Evolutionary conservation across 2,329 filamentous ascomycete species (phyloP), one percentile per base, ranked within the genome.

Genomic region (Cladophialophora exuberans): DNA sequence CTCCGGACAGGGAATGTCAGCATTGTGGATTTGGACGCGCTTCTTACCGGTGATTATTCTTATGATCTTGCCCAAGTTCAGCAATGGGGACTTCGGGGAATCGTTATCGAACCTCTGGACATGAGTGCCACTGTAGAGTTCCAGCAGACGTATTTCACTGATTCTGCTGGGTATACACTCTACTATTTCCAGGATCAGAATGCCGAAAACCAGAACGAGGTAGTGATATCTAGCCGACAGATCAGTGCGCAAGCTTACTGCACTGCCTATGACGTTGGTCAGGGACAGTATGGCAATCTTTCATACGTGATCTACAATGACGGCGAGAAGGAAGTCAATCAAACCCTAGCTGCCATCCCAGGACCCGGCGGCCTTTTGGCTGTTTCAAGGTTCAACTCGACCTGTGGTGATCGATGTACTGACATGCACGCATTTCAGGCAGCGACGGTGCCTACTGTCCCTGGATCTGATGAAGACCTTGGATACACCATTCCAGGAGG

Each of bases 151-250:
- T 62, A 54, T 17, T 58, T 28, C 46, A 51, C 48, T 5, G 36
- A 28, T 23, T 46, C 11, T 28, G 44, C 48, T 13, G 57, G 54
- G 4, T 43, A 47, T 31, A 59, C 60, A 3, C n/a, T 49, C 2
- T 60, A 60, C 28, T 60, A 56, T 25, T 63, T 62, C 42, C 51
- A 59, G 33, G 59, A 63, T 41, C 46, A 41, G 15, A 62, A 62
- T 33, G 35, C 55, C 1, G 28, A 52, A 13, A 53, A 63, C 36
- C n/a, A 22, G 6, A 10, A 10, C 6, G 11, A 26, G n/a, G 35
- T 25, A 6, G 11, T 23, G 9, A 42, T 60, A 3, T 55, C 59
- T 4, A 33, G 41, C 20, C 53, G 59, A 18, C 52, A 57, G 23
- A 56, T 63, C 18, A 11, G 52, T 15, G 28, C 56, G 18, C 38